Conservation (phyloP, 1,284 basidiomycete genomes). For the Puccinia triticina region DNA sequence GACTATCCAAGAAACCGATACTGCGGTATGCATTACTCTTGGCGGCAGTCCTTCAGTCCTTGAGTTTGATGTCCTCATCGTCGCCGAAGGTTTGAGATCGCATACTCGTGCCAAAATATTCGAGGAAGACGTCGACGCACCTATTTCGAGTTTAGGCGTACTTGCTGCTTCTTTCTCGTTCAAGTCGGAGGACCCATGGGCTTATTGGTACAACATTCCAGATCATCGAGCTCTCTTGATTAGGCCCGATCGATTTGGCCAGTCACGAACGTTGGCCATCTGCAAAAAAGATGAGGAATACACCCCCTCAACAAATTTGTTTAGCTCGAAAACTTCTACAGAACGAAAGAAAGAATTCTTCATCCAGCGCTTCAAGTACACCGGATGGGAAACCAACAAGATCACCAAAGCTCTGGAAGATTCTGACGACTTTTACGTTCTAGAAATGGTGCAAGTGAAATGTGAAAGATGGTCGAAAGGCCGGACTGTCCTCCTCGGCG, state of each 20-base stretch:
- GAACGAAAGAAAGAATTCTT: slow-evolving; percentile 53
- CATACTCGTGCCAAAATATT: slow-evolving; percentile 53
- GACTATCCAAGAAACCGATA: slow-evolving; percentile 51
- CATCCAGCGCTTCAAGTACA: slow-evolving; percentile 45
- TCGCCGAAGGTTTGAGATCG: slow-evolving; percentile 56
- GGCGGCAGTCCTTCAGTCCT: slow-evolving; percentile 48
- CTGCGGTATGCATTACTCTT: slow-evolving; percentile 48
- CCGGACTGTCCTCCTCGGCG: slow-evolving; percentile 55
- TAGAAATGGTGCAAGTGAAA: slow-evolving; percentile 54
- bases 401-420: slow-evolving; percentile 52
- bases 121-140: slow-evolving; percentile 25
- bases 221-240: slow-evolving; percentile 31
- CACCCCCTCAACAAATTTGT: not conserved
- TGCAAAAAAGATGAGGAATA: not conserved
- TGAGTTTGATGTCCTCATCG: slow-evolving; percentile 54
- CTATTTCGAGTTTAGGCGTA: not conserved
- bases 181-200: slow-evolving; percentile 2
- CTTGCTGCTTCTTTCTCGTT: slow-evolving; percentile 17
- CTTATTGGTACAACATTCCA: slow-evolving; percentile 23
- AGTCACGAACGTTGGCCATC: slow-evolving; percentile 44
- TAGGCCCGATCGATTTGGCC: slow-evolving; percentile 55
- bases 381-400: slow-evolving; percentile 52
- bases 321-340: slow-evolving; percentile 1
- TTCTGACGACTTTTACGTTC: slow-evolving; percentile 55
- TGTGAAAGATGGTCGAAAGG: slow-evolving; percentile 53